phyloP scores from a whole-genome alignment of 169 alveolate species.

The Plasmodium vinckei region DNA sequence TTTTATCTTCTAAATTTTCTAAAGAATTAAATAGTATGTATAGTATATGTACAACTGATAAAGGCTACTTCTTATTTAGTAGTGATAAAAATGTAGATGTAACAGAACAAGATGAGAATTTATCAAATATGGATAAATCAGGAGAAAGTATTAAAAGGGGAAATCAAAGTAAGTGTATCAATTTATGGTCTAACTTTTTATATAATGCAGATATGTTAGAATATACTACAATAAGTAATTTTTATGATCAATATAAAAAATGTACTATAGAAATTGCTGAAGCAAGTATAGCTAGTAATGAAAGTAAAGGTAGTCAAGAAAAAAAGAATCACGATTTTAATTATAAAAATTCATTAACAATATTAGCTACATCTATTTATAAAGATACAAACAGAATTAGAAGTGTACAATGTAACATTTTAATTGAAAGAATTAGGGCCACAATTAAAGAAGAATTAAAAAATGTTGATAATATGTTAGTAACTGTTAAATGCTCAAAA shows the following conservation, averaged over 20 bases:
- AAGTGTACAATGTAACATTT: constrained; percentile 33
- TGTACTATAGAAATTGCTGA: constrained; percentile 42
- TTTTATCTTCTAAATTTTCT: constrained; percentile 74
- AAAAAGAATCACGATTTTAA: constrained; percentile 52
- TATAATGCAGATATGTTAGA: constrained; percentile 61
- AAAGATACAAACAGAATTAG: constrained; percentile 66
- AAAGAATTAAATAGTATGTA: constrained; percentile 77
- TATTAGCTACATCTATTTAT: constrained; percentile 35
- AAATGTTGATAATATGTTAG: constrained; percentile 36
- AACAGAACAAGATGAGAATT: constrained; percentile 21
- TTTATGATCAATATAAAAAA: constrained; percentile 51
- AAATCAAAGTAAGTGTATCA: constrained; percentile 49
- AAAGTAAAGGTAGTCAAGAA: not conserved
- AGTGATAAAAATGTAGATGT: constrained; percentile 27
- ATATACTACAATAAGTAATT: constrained; percentile 27
- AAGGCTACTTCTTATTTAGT: constrained; percentile 60
- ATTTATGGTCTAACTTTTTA: constrained; percentile 64
- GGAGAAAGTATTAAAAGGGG: not conserved
- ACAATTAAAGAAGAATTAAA: constrained; percentile 49
- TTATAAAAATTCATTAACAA: constrained; percentile 51
- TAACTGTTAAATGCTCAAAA: constrained; percentile 46
- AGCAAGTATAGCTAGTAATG: too few relatives aligned
- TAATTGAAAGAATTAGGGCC: constrained; percentile 23
- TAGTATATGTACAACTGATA: constrained; percentile 72
- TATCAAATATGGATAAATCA: not conserved